Evolutionary conservation across 2,329 filamentous ascomycete species (phyloP).

Genomic region (Juglanconis oblonga): DNA sequence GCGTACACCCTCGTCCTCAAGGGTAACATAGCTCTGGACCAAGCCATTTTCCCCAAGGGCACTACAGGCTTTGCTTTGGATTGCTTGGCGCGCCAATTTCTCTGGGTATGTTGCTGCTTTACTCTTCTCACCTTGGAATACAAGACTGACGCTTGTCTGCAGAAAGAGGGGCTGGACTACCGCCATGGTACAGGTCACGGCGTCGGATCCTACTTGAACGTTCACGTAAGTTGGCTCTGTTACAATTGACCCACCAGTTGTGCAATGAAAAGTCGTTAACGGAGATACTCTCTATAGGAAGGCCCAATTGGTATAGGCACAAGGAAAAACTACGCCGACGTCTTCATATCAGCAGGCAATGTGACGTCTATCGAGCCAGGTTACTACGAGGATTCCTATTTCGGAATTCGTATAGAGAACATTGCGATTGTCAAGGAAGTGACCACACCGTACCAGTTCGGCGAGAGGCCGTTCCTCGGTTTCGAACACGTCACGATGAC

Average conservation of each 20-base stretch:
- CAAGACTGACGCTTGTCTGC: conserved; percentile 22
- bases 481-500: conserved; percentile 99
- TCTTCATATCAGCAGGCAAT: conserved; percentile 85
- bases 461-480: conserved; percentile 88
- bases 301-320: conserved; percentile 96
- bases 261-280: not conserved
- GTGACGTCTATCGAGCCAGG: conserved; percentile 95
- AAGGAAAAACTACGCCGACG: conserved; percentile 85
- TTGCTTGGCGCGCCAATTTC: conserved; percentile 79
- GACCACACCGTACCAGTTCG: conserved; percentile 83
- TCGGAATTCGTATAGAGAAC: conserved; percentile 96
- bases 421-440: conserved; percentile 86
- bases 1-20: conserved; percentile 94
- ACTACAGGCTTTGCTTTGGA: conserved; percentile 93
- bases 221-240: conserved; percentile 51
- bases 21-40: conserved; percentile 85
- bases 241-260: no score
- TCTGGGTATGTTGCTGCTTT: conserved; percentile 65
- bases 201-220: conserved; percentile 91
- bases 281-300: conserved; percentile 43
- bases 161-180: conserved; percentile 83
- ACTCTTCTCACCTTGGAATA: not conserved
- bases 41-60: conserved; percentile 87
- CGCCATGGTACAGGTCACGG: conserved; percentile 95
- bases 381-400: conserved; percentile 93